Base-by-base conservation (phyloP, 441 rosid species). In the Rhodomyrtus psidioides region DNA sequence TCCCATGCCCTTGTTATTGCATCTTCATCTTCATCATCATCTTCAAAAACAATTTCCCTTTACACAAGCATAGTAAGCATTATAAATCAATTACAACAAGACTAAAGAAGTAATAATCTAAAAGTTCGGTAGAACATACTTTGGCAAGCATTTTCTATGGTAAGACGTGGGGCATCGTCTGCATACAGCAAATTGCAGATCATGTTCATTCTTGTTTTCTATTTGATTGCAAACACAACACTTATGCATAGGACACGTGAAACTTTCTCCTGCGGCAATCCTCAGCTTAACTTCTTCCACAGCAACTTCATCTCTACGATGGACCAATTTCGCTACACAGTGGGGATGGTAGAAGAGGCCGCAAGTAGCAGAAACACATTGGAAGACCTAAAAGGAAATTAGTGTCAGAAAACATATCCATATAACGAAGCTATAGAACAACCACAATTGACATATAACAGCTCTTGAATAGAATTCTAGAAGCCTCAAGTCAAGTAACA, bases 121-220 rank as follows among this genome's bases (percentile, higher is more conserved):
- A 9, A 88, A 76, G 53, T 70, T 24, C 83, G 84, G 65, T 65
- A 76, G 70, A 84, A 81, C 82, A 46, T 89, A 97, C 99, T 90
- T 94, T 42, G 99, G 99, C 89, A 97, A 91, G 93, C 99, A 97
- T 92, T 95, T 96, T 85, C 94, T 89, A 87, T 97, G 99, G 91
- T 94, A 97, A 86, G 97, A 91, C 82, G 90, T 94, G 44, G 99
- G 99, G 88, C 99, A 97, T 44, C 98, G 97, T 90, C 99, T 93
- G 89, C 99, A 97, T 46, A 96, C 92, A 88, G 99, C 95, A 92
- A 96, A 94, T 60, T 96, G 99, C 88, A 95, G 87, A 27, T 94
- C 90, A 53, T 23, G 14, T 26, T 85, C 92, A 88, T 91, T 88
- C 93, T 94, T 95, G 86, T 93, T 91, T 91, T 97, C 99, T 86